Evolutionary conservation across 768 basidiomycete genomes (phyloP), one percentile per base, ranked within the genome.

Genomic region (Suillus occidentalis): DNA sequence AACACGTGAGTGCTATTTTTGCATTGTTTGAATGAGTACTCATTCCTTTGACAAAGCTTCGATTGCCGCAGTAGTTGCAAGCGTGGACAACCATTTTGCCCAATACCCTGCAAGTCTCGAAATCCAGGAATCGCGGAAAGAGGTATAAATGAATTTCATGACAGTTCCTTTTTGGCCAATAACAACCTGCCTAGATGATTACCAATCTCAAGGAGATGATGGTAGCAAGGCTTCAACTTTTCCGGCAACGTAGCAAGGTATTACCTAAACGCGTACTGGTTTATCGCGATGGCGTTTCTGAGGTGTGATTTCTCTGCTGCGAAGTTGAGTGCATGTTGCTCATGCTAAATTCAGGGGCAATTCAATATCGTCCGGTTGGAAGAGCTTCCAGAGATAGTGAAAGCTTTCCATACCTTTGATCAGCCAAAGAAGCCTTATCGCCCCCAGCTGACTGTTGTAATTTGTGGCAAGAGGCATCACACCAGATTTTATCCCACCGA

Each of bases 271-370:
- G 85, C 22, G 65, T 86, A 57, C 63, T 86, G n/a, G 81, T 86
- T n/a, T 86, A 84, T 69, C 79, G 84, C 9, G 92, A 94, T 72
- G 92, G 92, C 58, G 91, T 94, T 36, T 92, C 91, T 3, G 91
- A 93, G 78, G 91, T 89, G 60, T 42, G 76, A 52, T 55, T 34
- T 63, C 28, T 42, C 22, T 53, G 4, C 4, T 13, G 18, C 58
- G 39, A 28, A 8, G 28, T 12, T 64, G 9, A 18, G 50, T 60
- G 61, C 49, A 14, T 12, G 13, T 4, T 22, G 40, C 63, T 76
- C 64, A 76, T 47, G 47, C 42, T 45, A 20, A 39, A 59, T 61
- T 14, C 61, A 84, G 78, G 84, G 84, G 1, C 85, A 85, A 77
- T 86, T 84, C 66, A 61, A 72, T 12, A 79, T 74, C 12, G 84